Conservation (phyloP, 768 basidiomycete genomes). For the Leccinum ochraceum region DNA sequence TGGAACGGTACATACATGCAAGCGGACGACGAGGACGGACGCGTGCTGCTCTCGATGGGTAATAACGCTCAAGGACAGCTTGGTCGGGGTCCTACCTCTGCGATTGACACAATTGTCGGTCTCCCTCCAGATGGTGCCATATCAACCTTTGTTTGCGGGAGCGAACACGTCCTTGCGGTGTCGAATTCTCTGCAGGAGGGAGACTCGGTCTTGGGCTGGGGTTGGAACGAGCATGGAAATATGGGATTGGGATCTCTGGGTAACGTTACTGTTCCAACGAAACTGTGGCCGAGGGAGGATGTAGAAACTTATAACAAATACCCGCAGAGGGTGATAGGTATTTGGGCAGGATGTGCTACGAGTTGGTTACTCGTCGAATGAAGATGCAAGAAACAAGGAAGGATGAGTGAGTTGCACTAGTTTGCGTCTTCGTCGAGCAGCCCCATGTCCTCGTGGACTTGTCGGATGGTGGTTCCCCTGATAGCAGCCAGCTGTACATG, state of each 20-base stretch:
- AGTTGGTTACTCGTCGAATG: slow-evolving; percentile 34
- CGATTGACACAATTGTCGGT: slow-evolving; percentile 9
- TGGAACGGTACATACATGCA: slow-evolving; percentile 79
- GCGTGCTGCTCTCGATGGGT: slow-evolving; percentile 50
- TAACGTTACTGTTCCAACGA: slow-evolving; percentile 51
- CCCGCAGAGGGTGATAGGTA: slow-evolving; percentile 17
- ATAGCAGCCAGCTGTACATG: slow-evolving; percentile 63
- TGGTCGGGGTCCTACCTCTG: slow-evolving; percentile 38
- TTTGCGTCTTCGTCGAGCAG: slow-evolving; percentile 58
- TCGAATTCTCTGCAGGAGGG: slow-evolving; percentile 28
- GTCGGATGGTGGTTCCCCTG: slow-evolving; percentile 67
- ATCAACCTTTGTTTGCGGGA: slow-evolving; percentile 65
- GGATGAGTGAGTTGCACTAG: slow-evolving; percentile 10
- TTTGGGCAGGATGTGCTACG: slow-evolving; percentile 36
- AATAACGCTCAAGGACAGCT: slow-evolving; percentile 65
- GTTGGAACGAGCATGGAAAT: slow-evolving; percentile 99
- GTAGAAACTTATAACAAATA: slow-evolving; percentile 5
- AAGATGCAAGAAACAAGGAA: slow-evolving; percentile 5
- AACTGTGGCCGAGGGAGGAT: slow-evolving; percentile 49
- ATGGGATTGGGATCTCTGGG: slow-evolving; percentile 65
- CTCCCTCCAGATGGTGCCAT: slow-evolving; percentile 28
- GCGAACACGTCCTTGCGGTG: slow-evolving; percentile 74
- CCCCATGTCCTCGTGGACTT: slow-evolving; percentile 73
- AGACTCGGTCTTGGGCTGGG: slow-evolving; percentile 75
- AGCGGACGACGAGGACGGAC: slow-evolving; percentile 13